Evolutionary conservation across 306 rosid species (phyloP), one percentile per base, ranked within the genome.

Genomic region (Cicer bijugum): DNA sequence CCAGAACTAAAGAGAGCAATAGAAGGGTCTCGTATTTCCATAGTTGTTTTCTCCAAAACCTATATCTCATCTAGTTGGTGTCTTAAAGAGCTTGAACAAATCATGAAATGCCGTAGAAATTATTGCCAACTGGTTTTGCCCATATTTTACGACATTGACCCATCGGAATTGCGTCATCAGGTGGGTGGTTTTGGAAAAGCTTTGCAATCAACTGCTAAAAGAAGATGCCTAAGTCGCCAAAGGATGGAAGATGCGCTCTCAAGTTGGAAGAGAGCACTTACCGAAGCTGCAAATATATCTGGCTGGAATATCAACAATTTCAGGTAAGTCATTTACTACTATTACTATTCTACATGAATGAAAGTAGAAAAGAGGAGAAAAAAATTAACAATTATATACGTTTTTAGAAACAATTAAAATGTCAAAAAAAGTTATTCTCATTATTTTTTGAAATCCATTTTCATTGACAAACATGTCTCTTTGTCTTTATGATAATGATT

Each of bases 41-140:
- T 55, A 0, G 38, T 55, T 19, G 61, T 55, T 0, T 55, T 55
- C 61, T 76, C 82, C 2, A 0, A 1, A 23, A 48, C 0, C 1
- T 81, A 81, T 6, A 12, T 35, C 0, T 1, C 0, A 6, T 81
- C 81, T 1, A 15, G 7, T 4, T 81, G 82, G 82, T 81, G 85
- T 72, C 78, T 81, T 0, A 2, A 11, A 11, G 75, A 81, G 5
- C 71, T 76, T 8, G 46, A 0, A 1, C 11, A 72, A 28, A 64
- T 76, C 10, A 28, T 76, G 9, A 11, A 50, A 17, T 72, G 75
- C 35, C 67, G 1, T 1, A 9, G 4, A 71, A 4, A 1, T 5
- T 0, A 0, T 35, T 67, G 15, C 2, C 78, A 42, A 2, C 0
- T 28, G 8, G 76, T 82, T 71, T 0, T 82, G 0, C 78, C 82